Evolutionary conservation across 148 eudicot genomes (phyloP), one percentile per base, ranked within the genome.

Genomic region (Pouteria glomerata): DNA sequence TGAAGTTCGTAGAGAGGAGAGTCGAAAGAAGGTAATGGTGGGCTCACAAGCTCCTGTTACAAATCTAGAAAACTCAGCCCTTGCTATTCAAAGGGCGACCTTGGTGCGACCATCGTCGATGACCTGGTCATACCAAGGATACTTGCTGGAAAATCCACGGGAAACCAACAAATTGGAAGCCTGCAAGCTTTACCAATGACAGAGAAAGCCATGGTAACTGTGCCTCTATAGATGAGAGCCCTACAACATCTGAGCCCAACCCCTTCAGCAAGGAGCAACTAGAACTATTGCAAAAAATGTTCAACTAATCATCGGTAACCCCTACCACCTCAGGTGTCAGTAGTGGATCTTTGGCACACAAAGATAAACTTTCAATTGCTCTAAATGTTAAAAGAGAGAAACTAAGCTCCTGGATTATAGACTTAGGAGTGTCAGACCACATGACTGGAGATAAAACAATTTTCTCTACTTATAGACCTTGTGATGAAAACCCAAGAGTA

Each of bases 1-100:
- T 1, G 67, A 63, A 37, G 67, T 63, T 63, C 67, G 48, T 7
- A 18, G 67, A 35, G 67, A 63, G 19, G 67, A 37, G 2, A 34
- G 45, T 14, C 6, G 47, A 41, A 63, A 63, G 12, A n/a, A 41
- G 26, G 1, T 63, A 1, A 63, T 63, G 67, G 8, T n/a, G n/a
- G n/a, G n/a, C n/a, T n/a, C n/a, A n/a, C n/a, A n/a, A n/a, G n/a
- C n/a, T n/a, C n/a, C n/a, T 35, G 29, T 14, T 26, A 3, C 67
- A 8, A 63, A 5, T 16, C 21, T 11, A 2, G 48, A 63, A 2
- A 23, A 15, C 13, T 63, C 48, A 8, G 48, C 11, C 29, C 5
- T 63, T 19, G 47, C 47, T n/a, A n/a, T n/a, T n/a, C n/a, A n/a
- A 52, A 52, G 56, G 56, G 5, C 0, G 56, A 39, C 48, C 45